Conservation (phyloP, 2,329 filamentous ascomycete species). For the Alternaria sp. region DNA sequence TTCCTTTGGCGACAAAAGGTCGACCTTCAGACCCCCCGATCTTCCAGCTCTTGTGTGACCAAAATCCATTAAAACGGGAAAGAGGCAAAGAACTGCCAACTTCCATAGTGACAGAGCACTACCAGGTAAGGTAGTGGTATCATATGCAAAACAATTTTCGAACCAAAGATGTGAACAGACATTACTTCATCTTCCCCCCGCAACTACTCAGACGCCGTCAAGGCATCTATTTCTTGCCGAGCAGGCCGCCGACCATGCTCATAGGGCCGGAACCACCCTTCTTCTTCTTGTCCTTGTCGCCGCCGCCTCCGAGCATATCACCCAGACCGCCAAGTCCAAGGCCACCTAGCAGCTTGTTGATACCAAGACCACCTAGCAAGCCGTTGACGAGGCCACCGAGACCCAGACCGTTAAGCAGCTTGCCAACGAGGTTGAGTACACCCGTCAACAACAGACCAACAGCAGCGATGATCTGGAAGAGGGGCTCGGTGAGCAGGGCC, state of each 20-base stretch:
- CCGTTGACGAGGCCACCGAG: conserved; percentile 83
- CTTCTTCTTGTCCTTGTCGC: conserved; percentile 60
- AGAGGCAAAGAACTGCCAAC: not conserved
- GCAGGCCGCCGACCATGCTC: conserved; percentile 59
- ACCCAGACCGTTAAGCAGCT: conserved; percentile 80
- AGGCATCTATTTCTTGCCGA: conserved; percentile 52
- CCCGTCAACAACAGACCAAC: conserved; percentile 84
- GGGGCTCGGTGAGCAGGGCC: conserved; percentile 81
- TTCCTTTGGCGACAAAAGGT: conserved; percentile 7
- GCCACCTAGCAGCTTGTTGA: conserved; percentile 77
- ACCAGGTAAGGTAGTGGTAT: conserved; percentile 21
- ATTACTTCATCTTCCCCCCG: conserved; percentile 22
- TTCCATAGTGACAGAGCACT: not conserved
- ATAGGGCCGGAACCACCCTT: conserved; percentile 50
- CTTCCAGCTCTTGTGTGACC: conserved; percentile 28
- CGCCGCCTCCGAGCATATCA: conserved; percentile 63
- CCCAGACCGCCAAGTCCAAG: conserved; percentile 70
- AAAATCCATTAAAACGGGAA: not conserved
- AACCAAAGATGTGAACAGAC: conserved; percentile 21
- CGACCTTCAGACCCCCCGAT: conserved; percentile 46
- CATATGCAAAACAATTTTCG: conserved; percentile 28
- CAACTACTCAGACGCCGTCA: conserved; percentile 3
- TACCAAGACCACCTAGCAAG: conserved; percentile 77
- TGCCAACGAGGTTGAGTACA: conserved; percentile 85
- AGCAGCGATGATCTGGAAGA: conserved; percentile 91